Conservation (phyloP, 2,329 filamentous ascomycete genomes). For the Pseudocercospora fuligena region DNA sequence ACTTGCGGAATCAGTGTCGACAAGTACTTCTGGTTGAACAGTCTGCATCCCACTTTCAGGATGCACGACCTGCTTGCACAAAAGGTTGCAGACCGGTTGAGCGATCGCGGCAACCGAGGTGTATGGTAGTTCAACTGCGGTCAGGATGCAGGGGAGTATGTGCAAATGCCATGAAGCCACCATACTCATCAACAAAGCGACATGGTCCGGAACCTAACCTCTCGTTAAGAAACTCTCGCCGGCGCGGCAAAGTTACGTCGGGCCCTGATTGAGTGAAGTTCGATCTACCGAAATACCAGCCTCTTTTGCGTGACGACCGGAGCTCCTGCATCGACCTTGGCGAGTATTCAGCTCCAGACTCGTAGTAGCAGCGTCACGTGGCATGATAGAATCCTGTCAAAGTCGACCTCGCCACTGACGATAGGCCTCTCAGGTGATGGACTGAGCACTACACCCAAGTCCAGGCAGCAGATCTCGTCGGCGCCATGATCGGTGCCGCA, state of each 20-base stretch:
- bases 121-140: neutral
- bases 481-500: neutral
- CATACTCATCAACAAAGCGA: neutral
- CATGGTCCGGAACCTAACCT: neutral
- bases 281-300: neutral
- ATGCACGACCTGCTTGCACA: conserved; percentile 65
- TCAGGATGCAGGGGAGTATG: neutral
- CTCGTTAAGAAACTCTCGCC: neutral
- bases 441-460: neutral
- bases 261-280: neutral
- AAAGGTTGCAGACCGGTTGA: conserved; percentile 45
- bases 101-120: conserved; percentile 9
- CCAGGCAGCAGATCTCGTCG: neutral
- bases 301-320: neutral
- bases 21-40: conserved; percentile 69
- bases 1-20: conserved; percentile 62
- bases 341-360: neutral
- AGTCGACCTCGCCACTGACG: neutral
- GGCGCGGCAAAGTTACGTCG: no score
- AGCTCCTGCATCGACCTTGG: neutral
- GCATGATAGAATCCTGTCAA: neutral
- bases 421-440: neutral
- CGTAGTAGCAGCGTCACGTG: neutral
- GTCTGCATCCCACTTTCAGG: conserved; percentile 66
- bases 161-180: neutral